Evolutionary conservation across 345 rosid genomes (phyloP), one percentile per base, ranked within the genome.

Genomic region (Syzygium oleosum): DNA sequence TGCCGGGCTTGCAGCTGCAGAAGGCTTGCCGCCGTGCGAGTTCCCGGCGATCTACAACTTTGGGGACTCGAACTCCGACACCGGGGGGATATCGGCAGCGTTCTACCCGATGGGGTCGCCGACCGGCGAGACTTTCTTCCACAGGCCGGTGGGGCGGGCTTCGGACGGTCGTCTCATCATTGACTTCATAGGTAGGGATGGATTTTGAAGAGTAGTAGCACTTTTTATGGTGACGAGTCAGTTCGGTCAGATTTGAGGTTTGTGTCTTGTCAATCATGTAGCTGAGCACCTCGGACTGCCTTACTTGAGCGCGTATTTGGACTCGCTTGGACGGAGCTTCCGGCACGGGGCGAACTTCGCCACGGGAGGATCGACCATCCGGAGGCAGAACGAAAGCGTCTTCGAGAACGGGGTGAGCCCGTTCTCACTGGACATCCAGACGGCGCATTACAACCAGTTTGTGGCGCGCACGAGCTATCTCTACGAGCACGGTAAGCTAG

Each of bases 311-410:
- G 98, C 98, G 4, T 97, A 96, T 89, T 54, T 97, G 87, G 94
- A 97, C 91, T 94, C 98, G 12, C 87, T 97, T 7, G 98, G 96
- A 87, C 73, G 92, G 65, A 93, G 92, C 85, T 97, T 92, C 89
- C 93, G 94, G 88, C 96, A 95, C 79, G 98, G 98, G 13, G 98
- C 97, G 2, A 97, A 95, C 91, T 95, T 96, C 80, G 98, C 99
- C 4, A 94, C 98, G 0, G 98, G 99, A 79, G 99, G 99, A 63
- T 93, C 98, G 52, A 97, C 99, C 52, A 94, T 96, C 58, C 91
- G 95, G 89, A 93, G 94, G 89, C 98, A 89, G 85, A 97, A 96
- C 86, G 98, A 95, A 86, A 96, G 95, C 14, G 91, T 95, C 54
- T 95, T 83, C 79, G 91, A 94, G 89, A 91, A 94, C 84, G 97